Evolutionary conservation across 768 basidiomycete genomes (phyloP), one percentile per base, ranked within the genome.

Genomic region (Leccinellum luteum): DNA sequence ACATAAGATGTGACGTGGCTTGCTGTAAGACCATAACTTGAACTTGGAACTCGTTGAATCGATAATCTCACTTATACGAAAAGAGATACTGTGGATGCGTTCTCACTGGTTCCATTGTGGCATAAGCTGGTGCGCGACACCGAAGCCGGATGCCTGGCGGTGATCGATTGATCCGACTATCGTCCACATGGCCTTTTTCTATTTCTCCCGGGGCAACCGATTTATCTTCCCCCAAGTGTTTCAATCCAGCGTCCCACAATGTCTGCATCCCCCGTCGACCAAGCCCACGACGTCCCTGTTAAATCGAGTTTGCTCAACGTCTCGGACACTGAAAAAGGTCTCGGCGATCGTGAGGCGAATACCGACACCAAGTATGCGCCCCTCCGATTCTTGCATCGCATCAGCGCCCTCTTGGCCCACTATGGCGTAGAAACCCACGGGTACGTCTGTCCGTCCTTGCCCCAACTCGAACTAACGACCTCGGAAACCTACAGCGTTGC

Each of bases 401-500:
- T 66, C 23, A 72, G 74, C 3, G 49, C 56, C 19, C 54, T 75
- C 10, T 64, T 78, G 41, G 58, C 65, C 43, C 71, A 64, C 48
- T 73, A 72, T 60, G 76, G 75, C 3, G 65, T 78, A 10, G 77
- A 78, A 63, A 78, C 76, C 2, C 75, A 76, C 30, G 77, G 77
- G 77, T 76, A 28, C 55, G 71, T 62, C 2, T 8, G 3, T 31
- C 15, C 14, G 4, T 32, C n/a, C 4, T n/a, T 28, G 21, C 5
- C 23, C 23, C 8, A 50, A 45, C 14, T 6, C 23, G 25, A 43
- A 38, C 21, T 45, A 21, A n/a, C n/a, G 10, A 21, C 2, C 35
- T 38, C 17, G 4, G 17, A 9, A 41, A 41, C n/a, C 10, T 10
- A 51, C 35, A 78, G 78, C 5, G 76, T 80, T 28, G 64, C 72